A percentile compares a stretch with the other conserved stretches of the same genome.
Evolutionary conservation across 306 rosid species (phyloP).

Genomic region (Myrica gale): DNA sequence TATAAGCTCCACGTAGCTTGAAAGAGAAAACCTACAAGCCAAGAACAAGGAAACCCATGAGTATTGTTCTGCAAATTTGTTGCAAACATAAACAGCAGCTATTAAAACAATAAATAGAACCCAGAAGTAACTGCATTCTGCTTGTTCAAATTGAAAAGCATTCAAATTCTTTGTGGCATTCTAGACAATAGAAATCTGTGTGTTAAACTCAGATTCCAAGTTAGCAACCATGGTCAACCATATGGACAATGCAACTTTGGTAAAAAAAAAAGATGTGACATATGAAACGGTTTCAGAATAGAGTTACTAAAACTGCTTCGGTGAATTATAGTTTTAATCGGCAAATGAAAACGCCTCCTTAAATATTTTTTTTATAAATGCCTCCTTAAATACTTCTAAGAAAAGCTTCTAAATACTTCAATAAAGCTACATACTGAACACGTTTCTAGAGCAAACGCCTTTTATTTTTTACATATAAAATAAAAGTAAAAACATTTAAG

Average conservation of each 20-base stretch:
- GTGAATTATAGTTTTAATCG: background rate
- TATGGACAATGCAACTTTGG: background rate
- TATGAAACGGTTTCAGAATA: background rate
- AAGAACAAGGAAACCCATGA: constrained; percentile 12
- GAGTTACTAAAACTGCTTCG: background rate
- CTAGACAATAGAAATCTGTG: background rate
- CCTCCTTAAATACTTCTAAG: background rate
- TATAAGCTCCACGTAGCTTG: constrained; percentile 96
- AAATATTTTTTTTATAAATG: background rate
- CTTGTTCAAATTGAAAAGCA: background rate
- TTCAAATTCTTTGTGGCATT: background rate
- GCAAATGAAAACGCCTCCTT: background rate
- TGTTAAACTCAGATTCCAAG: background rate
- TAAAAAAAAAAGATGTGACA: background rate
- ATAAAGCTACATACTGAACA: background rate
- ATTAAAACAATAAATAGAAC: background rate
- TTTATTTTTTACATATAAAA: background rate
- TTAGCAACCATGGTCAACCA: background rate
- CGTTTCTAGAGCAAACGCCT: background rate
- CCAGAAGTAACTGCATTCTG: background rate
- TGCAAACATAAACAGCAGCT: too few relatives aligned
- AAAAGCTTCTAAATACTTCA: background rate
- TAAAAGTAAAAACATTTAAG: background rate
- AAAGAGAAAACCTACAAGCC: constrained; percentile 75
- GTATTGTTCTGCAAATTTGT: background rate